Base-by-base conservation (phyloP, 495 filamentous ascomycete genomes). In the Penicillium canescens region DNA sequence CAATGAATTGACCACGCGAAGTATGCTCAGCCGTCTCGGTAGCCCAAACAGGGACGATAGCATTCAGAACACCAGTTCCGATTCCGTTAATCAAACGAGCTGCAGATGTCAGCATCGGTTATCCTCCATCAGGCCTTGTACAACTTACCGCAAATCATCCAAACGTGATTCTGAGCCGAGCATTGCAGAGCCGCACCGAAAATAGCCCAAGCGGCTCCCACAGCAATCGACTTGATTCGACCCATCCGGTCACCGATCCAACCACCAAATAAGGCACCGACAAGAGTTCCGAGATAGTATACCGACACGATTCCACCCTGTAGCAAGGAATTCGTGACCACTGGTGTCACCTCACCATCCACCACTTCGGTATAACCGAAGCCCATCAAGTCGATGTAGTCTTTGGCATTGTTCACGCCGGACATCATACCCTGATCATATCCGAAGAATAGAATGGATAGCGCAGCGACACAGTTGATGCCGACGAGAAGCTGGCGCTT, bases 351-450 rank as follows among this genome's bases (percentile, higher is more conserved):
- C 5, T 73, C 69, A 26, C 73, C 76, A 23, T 70, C 62, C n/a
- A 61, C 55, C 33, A 76, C 71, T 36, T 83, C 71, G 6, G 75
- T 78, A 47, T 87, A 75, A 4, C 86, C 87, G 56, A 88, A 84
- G 33, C 77, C 75, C 86, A 89, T 88, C 11, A 81, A 70, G 9
- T 83, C 73, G 55, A 84, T 81, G 61, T 89, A 89, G 55, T 88
- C 67, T 34, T 79, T 75, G 28, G 82, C 74, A 42, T 80, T 84
- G 64, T 90, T 89, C 7, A 90, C 88, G 42, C 88, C 87, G 16
- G 83, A 81, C 85, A 89, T 90, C 78, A 91, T 82, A 51, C 87
- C 86, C 62, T 87, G 84, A 53, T 86, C 84, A 65, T 87, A 87
- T 46, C 81, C 82, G 41, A 83, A 82, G 71, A 84, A 84, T 53